These are phyloP conservation scores for Kitagawia praeruptora DNA, from an alignment of 129 eudicot species.

Conservation along the genomic window DNA sequence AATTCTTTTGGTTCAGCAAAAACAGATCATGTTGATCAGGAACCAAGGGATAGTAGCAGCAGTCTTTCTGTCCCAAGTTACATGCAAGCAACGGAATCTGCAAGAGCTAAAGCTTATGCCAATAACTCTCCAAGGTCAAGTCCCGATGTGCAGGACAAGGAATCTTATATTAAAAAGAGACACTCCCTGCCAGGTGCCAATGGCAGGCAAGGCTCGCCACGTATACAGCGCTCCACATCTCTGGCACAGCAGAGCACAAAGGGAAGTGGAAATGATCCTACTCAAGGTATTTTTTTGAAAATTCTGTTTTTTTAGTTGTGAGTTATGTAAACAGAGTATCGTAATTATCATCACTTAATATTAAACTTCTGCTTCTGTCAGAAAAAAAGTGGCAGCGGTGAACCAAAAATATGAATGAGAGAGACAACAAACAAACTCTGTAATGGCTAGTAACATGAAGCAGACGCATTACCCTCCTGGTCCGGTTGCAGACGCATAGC, in stretches of 20 bases:
- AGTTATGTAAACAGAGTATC: not conserved
- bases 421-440: not conserved
- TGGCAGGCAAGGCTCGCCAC: conserved; percentile 75
- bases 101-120: conserved; percentile 64
- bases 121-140: conserved; percentile 81
- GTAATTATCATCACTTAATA: not conserved
- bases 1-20: conserved; percentile 60
- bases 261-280: conserved; percentile 42
- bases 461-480: not conserved
- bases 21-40: conserved; percentile 51
- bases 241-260: conserved; percentile 55
- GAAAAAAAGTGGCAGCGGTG: conserved; percentile 58
- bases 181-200: conserved; percentile 69
- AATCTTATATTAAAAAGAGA: conserved; percentile 53
- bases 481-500: not conserved
- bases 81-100: conserved; percentile 98
- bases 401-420: not conserved
- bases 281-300: conserved; percentile 47
- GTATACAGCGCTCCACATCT: conserved; percentile 57
- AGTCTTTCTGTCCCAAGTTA: conserved; percentile 71
- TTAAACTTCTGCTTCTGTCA: not conserved
- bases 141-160: conserved; percentile 86
- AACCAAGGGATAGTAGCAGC: conserved; percentile 66
- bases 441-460: not conserved
- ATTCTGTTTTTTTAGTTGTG: not conserved